A percentile compares a stretch with the other conserved stretches of the same genome.
Evolutionary conservation across 345 rosid species (phyloP).

Genomic region (Aurinia saxatilis): DNA sequence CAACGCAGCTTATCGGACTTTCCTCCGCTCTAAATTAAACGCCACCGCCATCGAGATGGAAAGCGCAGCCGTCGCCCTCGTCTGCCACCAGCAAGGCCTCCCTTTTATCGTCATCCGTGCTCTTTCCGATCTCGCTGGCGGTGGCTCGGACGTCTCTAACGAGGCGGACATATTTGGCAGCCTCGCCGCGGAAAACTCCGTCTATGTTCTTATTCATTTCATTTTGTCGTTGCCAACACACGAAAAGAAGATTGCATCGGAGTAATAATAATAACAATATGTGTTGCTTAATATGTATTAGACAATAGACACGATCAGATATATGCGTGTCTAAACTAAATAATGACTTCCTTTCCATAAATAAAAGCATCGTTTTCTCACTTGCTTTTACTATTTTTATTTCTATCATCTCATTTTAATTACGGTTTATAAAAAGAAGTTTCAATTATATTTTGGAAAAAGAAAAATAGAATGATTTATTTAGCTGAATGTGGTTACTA

Average conservation of each 20-base stretch:
- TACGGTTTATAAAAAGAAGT: no score
- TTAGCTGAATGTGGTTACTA: no score
- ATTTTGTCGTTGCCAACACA: constrained; percentile 28
- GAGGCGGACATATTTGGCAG: constrained; percentile 45
- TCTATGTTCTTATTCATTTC: constrained; percentile 38
- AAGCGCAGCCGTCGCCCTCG: constrained; percentile 56
- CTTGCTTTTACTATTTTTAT: no score
- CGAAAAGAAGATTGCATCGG: background rate
- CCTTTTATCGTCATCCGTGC: constrained; percentile 57
- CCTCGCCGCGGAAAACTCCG: constrained; percentile 57
- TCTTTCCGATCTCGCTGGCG: constrained; percentile 78
- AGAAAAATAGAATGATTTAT: no score
- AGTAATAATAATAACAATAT: no score
- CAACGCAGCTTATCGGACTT: constrained; percentile 53
- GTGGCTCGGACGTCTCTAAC: constrained; percentile 50
- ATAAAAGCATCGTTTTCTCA: no score
- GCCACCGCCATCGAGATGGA: constrained; percentile 73
- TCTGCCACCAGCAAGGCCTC: constrained; percentile 41
- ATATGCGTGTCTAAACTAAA: no score
- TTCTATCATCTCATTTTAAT: no score
- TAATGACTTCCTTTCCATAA: no score
- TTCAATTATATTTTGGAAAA: no score
- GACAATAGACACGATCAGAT: no score
- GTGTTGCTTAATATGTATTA: no score
- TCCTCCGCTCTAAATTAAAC: constrained; percentile 48